These are phyloP conservation scores for Stevia rebaudiana DNA, from an alignment of 140 eudicot species.

Conservation along the genomic window DNA sequence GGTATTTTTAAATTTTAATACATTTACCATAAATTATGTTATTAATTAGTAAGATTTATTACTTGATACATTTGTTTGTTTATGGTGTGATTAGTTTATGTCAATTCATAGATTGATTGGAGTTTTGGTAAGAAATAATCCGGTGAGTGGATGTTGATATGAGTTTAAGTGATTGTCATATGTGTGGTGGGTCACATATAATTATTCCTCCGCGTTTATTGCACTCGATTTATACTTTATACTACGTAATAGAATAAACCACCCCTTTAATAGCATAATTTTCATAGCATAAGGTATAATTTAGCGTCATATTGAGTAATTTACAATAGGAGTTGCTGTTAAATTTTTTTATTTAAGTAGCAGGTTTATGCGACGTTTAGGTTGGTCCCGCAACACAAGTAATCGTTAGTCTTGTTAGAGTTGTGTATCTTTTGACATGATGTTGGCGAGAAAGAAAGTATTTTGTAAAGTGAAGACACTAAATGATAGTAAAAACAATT, in stretches of 20 bases:
- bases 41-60: too few species aligned
- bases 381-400: not conserved
- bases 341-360: too few species aligned
- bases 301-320: too few species aligned
- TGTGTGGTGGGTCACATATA: slow-evolving; percentile 33
- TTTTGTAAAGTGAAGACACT: not conserved
- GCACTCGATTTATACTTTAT: slow-evolving; percentile 14
- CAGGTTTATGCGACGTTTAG: too few species aligned
- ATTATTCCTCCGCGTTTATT: slow-evolving; percentile 27
- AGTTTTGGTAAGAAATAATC: not conserved
- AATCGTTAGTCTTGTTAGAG: not conserved
- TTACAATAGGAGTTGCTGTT: too few species aligned
- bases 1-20: slow-evolving; percentile 40
- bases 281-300: slow-evolving; percentile 6
- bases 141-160: slow-evolving; percentile 3
- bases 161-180: not conserved
- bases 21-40: not conserved
- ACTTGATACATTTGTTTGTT: too few species aligned
- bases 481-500: not conserved
- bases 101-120: not conserved
- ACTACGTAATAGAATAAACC: not conserved
- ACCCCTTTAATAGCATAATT: not conserved
- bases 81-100: not conserved
- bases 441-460: not conserved
- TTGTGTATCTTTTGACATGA: not conserved